These are phyloP conservation scores for Begonia loranthoides DNA, from an alignment of 306 rosid species.

Conservation along the genomic window DNA sequence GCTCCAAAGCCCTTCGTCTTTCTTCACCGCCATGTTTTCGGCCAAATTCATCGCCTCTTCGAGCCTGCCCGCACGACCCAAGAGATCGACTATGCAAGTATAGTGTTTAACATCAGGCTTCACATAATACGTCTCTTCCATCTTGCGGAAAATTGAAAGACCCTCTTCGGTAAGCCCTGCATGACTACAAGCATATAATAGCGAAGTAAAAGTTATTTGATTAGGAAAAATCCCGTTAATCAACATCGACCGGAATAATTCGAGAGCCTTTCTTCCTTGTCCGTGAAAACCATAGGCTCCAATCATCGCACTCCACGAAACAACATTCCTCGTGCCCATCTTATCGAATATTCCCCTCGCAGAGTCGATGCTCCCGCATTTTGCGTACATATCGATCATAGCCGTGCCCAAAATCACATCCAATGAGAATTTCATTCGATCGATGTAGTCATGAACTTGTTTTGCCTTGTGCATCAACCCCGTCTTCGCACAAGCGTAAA, in stretches of 20 bases:
- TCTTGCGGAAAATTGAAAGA: conserved; percentile 30
- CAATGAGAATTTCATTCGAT: conserved; percentile 27
- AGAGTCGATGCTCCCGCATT: conserved; percentile 52
- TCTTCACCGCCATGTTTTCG: conserved; percentile 37
- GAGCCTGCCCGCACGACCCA: conserved; percentile 69
- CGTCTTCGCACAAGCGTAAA: conserved; percentile 60
- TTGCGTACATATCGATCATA: conserved; percentile 64
- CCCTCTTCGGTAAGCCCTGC: conserved; percentile 60
- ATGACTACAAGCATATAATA: conserved; percentile 80
- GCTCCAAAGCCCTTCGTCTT: conserved; percentile 64
- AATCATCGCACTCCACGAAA: conserved; percentile 83
- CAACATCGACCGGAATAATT: conserved; percentile 44
- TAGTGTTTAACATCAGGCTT: conserved; percentile 64
- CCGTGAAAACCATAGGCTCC: conserved; percentile 71
- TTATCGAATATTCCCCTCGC: conserved; percentile 50
- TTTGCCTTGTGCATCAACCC: conserved; percentile 63
- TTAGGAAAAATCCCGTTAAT: conserved; percentile 36
- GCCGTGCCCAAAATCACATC: conserved; percentile 64
- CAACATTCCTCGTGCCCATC: conserved; percentile 55
- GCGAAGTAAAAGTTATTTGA: conserved; percentile 48
- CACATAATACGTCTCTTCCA: conserved; percentile 46
- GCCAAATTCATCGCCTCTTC: conserved; percentile 50
- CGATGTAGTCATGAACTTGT: conserved; percentile 36
- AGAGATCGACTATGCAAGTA: conserved; percentile 70
- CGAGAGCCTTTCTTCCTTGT: conserved; percentile 49